These are phyloP conservation scores for Kwoniella europaea DNA, from an alignment of 768 basidiomycete genomes.

Conservation along the genomic window DNA sequence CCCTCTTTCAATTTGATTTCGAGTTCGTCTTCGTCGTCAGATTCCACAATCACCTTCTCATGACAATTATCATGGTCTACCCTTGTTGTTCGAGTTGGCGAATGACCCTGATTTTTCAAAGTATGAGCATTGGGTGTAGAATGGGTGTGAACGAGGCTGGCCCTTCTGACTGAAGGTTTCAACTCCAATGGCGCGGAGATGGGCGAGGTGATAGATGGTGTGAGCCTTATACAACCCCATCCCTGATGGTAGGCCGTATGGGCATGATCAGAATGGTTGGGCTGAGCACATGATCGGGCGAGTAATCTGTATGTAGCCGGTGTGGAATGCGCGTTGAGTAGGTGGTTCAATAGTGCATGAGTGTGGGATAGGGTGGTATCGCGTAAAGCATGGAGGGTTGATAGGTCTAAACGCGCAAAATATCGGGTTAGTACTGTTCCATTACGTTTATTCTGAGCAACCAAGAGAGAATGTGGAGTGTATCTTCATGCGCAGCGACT, in stretches of 20 bases:
- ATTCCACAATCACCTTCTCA: constrained; percentile 21
- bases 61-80: not conserved
- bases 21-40: constrained; percentile 34
- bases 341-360: constrained; percentile 47
- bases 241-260: constrained; percentile 23
- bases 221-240: constrained; percentile 56
- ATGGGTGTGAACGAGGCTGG: constrained; percentile 16
- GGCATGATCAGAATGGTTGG: constrained; percentile 1
- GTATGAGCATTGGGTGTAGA: constrained; percentile 6
- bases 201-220: constrained; percentile 36
- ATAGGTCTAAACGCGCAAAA: constrained; percentile 41
- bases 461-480: too few relatives aligned
- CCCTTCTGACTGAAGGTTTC: constrained; percentile 25
- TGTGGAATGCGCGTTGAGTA: constrained; percentile 42
- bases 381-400: constrained; percentile 54
- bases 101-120: not conserved
- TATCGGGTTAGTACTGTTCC: not conserved
- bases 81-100: too few relatives aligned
- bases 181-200: constrained; percentile 18
- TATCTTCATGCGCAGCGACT: too few relatives aligned
- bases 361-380: constrained; percentile 55
- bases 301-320: constrained; percentile 52
- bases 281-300: constrained; percentile 44
- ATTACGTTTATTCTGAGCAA: too few relatives aligned
- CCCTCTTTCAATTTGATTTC: constrained; percentile 38